phyloP scores from a whole-genome alignment of 2,329 filamentous ascomycete genomes.

The Fusarium poae region DNA sequence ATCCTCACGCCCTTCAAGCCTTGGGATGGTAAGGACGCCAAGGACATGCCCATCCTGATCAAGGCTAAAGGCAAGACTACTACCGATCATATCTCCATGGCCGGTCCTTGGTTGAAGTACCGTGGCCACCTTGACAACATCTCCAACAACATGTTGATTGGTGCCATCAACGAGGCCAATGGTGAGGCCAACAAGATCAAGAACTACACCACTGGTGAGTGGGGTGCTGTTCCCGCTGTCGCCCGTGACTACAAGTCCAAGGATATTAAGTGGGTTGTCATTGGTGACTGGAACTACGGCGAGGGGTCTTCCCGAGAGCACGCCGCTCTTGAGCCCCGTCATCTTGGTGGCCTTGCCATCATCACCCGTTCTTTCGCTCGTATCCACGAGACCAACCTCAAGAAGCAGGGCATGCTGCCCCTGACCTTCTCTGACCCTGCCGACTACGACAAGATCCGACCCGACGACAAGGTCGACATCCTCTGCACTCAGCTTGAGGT shows the following conservation, averaged over 20 bases:
- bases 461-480: constrained; percentile 91
- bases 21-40: constrained; percentile 94
- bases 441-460: constrained; percentile 97
- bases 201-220: constrained; percentile 87
- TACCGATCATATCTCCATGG: constrained; percentile 97
- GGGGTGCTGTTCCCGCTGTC: constrained; percentile 89
- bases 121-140: constrained; percentile 99
- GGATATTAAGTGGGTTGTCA: constrained; percentile 94
- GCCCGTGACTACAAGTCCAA: constrained; percentile 99
- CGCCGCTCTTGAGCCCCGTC: constrained; percentile 95
- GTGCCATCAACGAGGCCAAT: constrained; percentile 95
- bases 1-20: constrained; percentile 85
- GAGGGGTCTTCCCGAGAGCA: constrained; percentile 98
- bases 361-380: constrained; percentile 96
- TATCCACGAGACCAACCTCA: constrained; percentile 99
- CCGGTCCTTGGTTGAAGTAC: constrained; percentile 98
- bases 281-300: constrained; percentile 99
- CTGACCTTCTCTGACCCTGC: constrained; percentile 93
- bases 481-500: constrained; percentile 89
- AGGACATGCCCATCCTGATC: constrained; percentile 90
- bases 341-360: constrained; percentile 96
- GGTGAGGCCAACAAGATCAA: constrained; percentile 97
- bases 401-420: constrained; percentile 99
- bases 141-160: constrained; percentile 99
- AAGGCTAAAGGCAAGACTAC: constrained; percentile 99